Base-by-base conservation (phyloP, 176 grass and related monocot genomes). In the Rhynchospora tenuis region DNA sequence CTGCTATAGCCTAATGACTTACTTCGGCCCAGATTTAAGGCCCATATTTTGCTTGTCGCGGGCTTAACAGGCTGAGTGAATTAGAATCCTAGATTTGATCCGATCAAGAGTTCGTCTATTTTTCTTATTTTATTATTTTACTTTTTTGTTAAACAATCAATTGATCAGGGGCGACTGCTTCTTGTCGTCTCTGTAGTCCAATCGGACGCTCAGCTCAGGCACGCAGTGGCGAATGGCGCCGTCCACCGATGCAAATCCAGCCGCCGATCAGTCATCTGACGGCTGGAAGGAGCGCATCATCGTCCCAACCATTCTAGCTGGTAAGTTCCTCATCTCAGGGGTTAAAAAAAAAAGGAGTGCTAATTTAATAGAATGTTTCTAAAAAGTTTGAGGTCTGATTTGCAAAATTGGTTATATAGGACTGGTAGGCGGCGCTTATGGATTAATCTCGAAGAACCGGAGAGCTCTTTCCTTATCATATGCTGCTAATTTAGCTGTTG, bases 221-320 rank as follows among this genome's bases (percentile, higher is more conserved):
- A 43, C 45, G 22, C 80, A 65, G 43, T 29, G 80, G 10, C 1
- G 5, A 65, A 82, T 82, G 80, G 60, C 85, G 65, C 61, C 87
- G 9, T 81, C 85, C 58, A 81, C 50, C 27, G 91, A 82, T 52
- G 42, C 26, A 59, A 64, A 45, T 26, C 68, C 65, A 44, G 64
- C 56, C 10, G 23, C 19, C 4, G 13, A 75, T 8, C 80, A 68
- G 7, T 79, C 89, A 9, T 89, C 84, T 3, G 86, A 56, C 0
- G 80, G 87, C 26, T 93, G 89, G 89, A 95, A 82, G 88, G 84
- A 90, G 84, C 90, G 92, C 61, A 95, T 98, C 88, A 15, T 90
- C 27, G 4, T 91, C 20, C 91, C 92, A 26, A 77, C 85, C 1
- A 23, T 81, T 13, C 82, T 87, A 33, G 90, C 86, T 19, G 91